Conservation (phyloP, 352 stramenopile species). For the Phytopythium litorale region DNA sequence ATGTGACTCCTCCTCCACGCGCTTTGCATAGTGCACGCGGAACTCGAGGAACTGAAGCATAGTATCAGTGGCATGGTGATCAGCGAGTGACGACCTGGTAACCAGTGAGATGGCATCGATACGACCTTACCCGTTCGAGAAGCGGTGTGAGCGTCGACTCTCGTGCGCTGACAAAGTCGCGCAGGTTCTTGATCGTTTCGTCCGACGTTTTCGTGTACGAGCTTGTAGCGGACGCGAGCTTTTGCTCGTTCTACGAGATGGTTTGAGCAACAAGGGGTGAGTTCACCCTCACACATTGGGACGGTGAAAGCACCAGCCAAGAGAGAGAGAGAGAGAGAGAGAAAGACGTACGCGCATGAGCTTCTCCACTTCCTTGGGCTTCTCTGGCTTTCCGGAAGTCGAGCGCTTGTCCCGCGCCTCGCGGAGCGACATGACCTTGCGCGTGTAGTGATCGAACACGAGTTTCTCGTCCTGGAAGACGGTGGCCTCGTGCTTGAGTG, state of each 20-base stretch:
- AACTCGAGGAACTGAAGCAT: slow-evolving; percentile 44
- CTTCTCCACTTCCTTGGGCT: slow-evolving; percentile 72
- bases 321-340: not conserved
- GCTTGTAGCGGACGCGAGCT: slow-evolving; percentile 57
- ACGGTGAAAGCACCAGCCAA: not conserved
- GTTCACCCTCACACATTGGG: not conserved
- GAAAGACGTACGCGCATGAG: slow-evolving; percentile 44
- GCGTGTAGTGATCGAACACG: slow-evolving; percentile 76
- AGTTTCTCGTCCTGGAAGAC: slow-evolving; percentile 65
- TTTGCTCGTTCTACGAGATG: slow-evolving; percentile 60
- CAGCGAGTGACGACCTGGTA: not conserved
- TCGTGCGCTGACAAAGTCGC: slow-evolving; percentile 53
- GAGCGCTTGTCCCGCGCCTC: slow-evolving; percentile 63
- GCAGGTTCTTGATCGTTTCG: slow-evolving; percentile 47
- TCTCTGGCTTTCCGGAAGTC: slow-evolving; percentile 46
- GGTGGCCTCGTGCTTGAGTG: slow-evolving; percentile 40
- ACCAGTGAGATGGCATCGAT: not conserved
- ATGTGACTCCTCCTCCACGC: slow-evolving; percentile 46
- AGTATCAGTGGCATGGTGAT: not conserved
- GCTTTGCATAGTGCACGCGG: slow-evolving; percentile 52
- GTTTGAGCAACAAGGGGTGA: not conserved
- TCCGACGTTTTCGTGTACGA: slow-evolving; percentile 69
- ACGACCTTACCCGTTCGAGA: slow-evolving; percentile 39
- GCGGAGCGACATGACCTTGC: slow-evolving; percentile 62
- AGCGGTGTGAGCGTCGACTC: slow-evolving; percentile 62